Conservation (phyloP, 768 basidiomycete species). For the Tricholoma matsutake region DNA sequence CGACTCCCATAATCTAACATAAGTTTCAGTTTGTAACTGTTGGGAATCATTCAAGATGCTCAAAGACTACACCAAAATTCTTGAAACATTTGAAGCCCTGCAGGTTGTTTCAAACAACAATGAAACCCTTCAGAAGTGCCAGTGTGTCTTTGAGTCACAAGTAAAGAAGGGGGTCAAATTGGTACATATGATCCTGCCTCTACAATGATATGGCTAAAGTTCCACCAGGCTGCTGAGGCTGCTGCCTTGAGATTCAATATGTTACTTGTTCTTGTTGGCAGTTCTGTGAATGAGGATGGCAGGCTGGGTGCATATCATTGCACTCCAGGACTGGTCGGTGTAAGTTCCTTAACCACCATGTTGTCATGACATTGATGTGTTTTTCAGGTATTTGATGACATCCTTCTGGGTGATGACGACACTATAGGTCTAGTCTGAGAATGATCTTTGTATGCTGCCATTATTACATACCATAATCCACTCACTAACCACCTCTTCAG, state of each 20-base stretch:
- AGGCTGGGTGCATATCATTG: background rate
- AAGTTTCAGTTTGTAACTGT: background rate
- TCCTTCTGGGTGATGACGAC: background rate
- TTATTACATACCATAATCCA: background rate
- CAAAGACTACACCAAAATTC: background rate
- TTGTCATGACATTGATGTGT: background rate
- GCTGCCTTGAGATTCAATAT: background rate
- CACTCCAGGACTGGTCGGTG: constrained; percentile 1
- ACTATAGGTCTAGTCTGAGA: background rate
- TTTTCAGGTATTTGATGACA: background rate
- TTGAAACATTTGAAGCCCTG: background rate
- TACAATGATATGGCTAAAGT: background rate
- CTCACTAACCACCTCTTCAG: background rate
- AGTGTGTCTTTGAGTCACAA: background rate
- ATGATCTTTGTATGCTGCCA: background rate
- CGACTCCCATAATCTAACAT: background rate
- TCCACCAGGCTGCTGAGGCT: constrained; percentile 1
- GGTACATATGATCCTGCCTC: background rate
- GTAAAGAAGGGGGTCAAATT: background rate
- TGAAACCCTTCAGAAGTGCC: background rate
- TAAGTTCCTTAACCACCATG: background rate
- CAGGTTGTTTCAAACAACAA: constrained; percentile 1
- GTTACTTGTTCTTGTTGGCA: background rate
- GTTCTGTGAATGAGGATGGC: background rate
- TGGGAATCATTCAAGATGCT: constrained; percentile 1